Evolutionary conservation across 2,329 filamentous ascomycete species (phyloP), one percentile per base, ranked within the genome.

Genomic region (Sodiomyces alkalinus): DNA sequence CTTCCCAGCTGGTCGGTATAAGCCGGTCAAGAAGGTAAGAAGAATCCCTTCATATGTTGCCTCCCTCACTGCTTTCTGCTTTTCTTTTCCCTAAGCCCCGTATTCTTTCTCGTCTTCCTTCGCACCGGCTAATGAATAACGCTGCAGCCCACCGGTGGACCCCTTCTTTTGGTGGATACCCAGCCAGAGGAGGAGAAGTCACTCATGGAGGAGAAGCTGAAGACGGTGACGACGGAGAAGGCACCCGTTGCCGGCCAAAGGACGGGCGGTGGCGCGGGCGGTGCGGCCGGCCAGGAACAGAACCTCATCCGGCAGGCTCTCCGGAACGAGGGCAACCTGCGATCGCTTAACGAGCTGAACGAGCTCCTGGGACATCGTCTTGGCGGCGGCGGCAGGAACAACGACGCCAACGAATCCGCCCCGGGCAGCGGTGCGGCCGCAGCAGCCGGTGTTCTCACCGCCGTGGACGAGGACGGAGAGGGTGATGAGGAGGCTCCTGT

Each of bases 151-250:
- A 96, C 87, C 22, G 87, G 90, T 40, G 90, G 90, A 40, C 83
- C 92, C 20, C 74, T 96, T 19, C 68, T 98, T n/a, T 72, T 98
- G 14, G 66, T 81, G 31, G 90, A 98, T 50, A 85, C 76, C 10
- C 68, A 77, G 39, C 80, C 85, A 1, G 69, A 74, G 2, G 79
- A 92, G 50, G 56, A 74, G 26, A 92, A 92, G 51, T 62, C 74
- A 12, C 66, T 90, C 6, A 68, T 98, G 26, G 90, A 96, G 51
- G 74, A 96, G 53, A 93, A 92, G 60, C 71, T 92, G 22, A 90
- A 86, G 66, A 93, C 92, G 52, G 65, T 68, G 4, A 65, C 66
- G 2, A 71, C 62, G 0, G 72, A 76, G 42, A 70, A 65, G 31
- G 70, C 72, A 0, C 68, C 69, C 3, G 62, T 72, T 3, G 65